These are phyloP conservation scores for Pseudozyma sp. DNA, from an alignment of 1,284 basidiomycete species.

Conservation along the genomic window DNA sequence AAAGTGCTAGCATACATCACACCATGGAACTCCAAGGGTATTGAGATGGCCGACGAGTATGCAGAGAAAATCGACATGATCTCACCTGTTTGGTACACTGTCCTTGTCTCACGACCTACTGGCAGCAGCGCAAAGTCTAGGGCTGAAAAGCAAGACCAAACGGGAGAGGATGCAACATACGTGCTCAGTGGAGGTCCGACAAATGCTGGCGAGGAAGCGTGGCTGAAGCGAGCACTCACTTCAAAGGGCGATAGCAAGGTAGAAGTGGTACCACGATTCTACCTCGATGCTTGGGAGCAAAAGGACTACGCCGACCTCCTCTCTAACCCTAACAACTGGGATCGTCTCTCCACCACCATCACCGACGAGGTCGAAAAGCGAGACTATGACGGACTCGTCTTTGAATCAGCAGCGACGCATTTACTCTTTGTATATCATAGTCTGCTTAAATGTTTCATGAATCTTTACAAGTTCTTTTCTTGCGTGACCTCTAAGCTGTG, in stretches of 20 bases:
- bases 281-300: constrained; percentile 45
- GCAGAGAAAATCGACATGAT: constrained; percentile 45
- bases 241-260: not conserved
- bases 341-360: constrained; percentile 21
- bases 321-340: constrained; percentile 25
- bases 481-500: no score
- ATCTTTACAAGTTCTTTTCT: constrained; percentile 5
- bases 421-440: constrained; percentile 46
- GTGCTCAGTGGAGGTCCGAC: constrained; percentile 41
- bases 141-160: not conserved
- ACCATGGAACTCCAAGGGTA: constrained; percentile 50
- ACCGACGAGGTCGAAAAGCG: constrained; percentile 11
- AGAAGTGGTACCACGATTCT: constrained; percentile 44
- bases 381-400: constrained; percentile 38
- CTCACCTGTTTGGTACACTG: constrained; percentile 56
- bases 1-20: constrained; percentile 55
- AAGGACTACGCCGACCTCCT: constrained; percentile 40
- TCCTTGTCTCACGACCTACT: constrained; percentile 17
- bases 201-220: constrained; percentile 12
- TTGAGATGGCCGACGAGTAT: constrained; percentile 23
- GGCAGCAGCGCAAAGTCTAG: not conserved
- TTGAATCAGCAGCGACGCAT: constrained; percentile 47
- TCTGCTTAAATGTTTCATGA: constrained; percentile 22
- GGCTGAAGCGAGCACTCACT: constrained; percentile 19
- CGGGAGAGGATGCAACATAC: constrained; percentile 23